Percentiles rank a stretch among this genome's conserved stretches.
phyloP scores from a whole-genome alignment of 2,329 filamentous ascomycete genomes.

The Monosporascus sp. region DNA sequence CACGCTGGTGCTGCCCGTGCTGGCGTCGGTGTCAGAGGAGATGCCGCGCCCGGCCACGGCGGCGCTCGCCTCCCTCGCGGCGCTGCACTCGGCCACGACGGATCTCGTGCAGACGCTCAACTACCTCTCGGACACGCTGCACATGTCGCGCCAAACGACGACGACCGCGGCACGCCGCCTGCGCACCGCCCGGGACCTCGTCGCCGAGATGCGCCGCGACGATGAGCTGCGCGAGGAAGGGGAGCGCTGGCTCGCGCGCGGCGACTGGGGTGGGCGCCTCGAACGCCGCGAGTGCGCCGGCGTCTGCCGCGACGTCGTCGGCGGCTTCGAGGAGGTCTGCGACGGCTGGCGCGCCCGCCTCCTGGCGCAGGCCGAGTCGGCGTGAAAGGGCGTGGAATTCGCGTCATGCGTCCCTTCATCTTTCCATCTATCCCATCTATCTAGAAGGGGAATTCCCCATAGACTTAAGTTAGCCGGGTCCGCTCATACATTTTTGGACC shows the following conservation, averaged over 20 bases:
- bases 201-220: constrained; percentile 78
- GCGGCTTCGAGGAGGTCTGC: constrained; percentile 88
- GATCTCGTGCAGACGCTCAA: constrained; percentile 77
- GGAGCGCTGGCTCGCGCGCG: constrained; percentile 71
- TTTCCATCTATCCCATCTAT: background rate
- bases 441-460: background rate
- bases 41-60: constrained; percentile 61
- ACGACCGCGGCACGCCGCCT: constrained; percentile 74
- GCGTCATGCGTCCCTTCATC: background rate
- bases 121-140: constrained; percentile 82
- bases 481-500: too few species aligned
- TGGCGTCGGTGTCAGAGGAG: constrained; percentile 57
- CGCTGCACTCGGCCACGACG: constrained; percentile 63
- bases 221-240: constrained; percentile 79
- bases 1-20: constrained; percentile 56
- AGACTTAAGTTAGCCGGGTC: too few species aligned
- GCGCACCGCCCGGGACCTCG: constrained; percentile 75
- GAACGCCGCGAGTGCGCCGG: constrained; percentile 73
- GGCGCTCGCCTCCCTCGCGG: constrained; percentile 60
- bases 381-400: constrained; percentile 3
- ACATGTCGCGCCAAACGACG: constrained; percentile 88
- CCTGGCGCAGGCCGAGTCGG: constrained; percentile 55
- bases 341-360: constrained; percentile 75
- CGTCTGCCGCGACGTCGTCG: constrained; percentile 82
- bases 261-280: constrained; percentile 77